phyloP scores from a whole-genome alignment of 2,329 filamentous ascomycete species.

The Cladosporium sp. region DNA sequence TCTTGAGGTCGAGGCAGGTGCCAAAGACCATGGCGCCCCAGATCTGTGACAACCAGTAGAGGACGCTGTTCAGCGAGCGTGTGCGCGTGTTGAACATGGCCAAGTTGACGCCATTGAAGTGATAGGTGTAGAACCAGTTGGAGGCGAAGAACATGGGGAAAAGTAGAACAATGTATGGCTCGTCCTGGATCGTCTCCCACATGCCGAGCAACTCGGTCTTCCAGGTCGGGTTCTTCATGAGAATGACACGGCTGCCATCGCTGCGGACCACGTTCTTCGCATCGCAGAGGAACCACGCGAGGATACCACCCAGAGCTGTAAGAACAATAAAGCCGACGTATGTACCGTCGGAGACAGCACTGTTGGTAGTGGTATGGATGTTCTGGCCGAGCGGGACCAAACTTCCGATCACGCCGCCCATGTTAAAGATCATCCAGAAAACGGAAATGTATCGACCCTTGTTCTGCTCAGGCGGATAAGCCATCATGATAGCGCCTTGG shows the following conservation, averaged over 20 bases:
- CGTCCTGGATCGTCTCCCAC: conserved; percentile 64
- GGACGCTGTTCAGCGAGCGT: conserved; percentile 68
- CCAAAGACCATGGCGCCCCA: conserved; percentile 71
- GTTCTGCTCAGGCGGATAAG: conserved; percentile 72
- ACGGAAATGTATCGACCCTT: conserved; percentile 87
- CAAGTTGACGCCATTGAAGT: conserved; percentile 69
- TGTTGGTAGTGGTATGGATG: conserved; percentile 52
- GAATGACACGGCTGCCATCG: conserved; percentile 73
- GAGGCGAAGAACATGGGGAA: conserved; percentile 80
- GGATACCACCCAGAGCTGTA: conserved; percentile 65
- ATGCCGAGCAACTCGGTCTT: conserved; percentile 73
- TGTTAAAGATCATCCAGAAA: conserved; percentile 95
- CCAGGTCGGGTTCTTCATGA: conserved; percentile 90
- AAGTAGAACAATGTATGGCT: conserved; percentile 69
- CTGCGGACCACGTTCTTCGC: conserved; percentile 67
- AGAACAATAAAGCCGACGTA: conserved; percentile 86
- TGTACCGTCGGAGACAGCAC: conserved; percentile 67
- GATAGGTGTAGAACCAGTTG: conserved; percentile 78
- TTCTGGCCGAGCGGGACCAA: conserved; percentile 70
- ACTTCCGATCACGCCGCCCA: conserved; percentile 82
- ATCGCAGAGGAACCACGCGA: conserved; percentile 68
- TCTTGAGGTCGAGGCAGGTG: conserved; percentile 59
- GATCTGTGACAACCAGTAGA: conserved; percentile 76
- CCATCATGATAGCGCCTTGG: conserved; percentile 84
- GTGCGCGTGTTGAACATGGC: conserved; percentile 71